These are phyloP conservation scores for Drechslerella coelobrocha DNA, from an alignment of 2,329 filamentous ascomycete genomes.

Conservation along the genomic window DNA sequence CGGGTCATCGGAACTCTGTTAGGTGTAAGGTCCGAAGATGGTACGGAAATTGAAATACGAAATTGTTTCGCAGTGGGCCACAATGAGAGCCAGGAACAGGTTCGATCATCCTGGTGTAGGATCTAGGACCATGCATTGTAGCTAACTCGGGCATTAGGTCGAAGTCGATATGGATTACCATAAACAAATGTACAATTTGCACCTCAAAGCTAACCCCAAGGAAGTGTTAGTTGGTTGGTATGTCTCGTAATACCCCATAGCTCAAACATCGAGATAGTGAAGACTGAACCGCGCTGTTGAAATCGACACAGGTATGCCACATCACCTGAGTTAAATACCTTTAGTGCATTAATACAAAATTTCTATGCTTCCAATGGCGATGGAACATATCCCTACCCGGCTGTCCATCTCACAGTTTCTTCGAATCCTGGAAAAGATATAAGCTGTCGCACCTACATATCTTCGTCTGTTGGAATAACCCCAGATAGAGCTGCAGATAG, in stretches of 20 bases:
- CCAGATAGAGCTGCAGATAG: constrained; percentile 93
- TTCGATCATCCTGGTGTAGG: neutral
- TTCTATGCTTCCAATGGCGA: constrained; percentile 98
- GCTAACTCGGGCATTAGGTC: constrained; percentile 61
- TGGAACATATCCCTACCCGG: constrained; percentile 96
- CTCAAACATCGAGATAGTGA: neutral
- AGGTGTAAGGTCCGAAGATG: constrained; percentile 92
- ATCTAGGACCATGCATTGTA: neutral
- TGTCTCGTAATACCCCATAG: neutral
- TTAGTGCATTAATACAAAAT: constrained; percentile 98
- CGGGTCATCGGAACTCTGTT: constrained; percentile 96
- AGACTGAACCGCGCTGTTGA: neutral
- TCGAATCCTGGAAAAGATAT: constrained; percentile 88
- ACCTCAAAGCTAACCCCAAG: constrained; percentile 90
- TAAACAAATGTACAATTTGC: constrained; percentile 96
- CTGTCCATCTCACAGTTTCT: constrained; percentile 92
- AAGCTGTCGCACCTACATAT: constrained; percentile 92
- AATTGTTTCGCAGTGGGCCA: constrained; percentile 98
- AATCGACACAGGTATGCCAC: constrained; percentile 74
- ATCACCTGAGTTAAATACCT: constrained; percentile 94
- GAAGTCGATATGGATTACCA: constrained; percentile 99
- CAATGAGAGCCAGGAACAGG: constrained; percentile 95
- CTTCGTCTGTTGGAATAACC: constrained; percentile 90
- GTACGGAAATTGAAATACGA: constrained; percentile 92
- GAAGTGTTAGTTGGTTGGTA: constrained; percentile 91